These are phyloP conservation scores for Paramecium biaurelia DNA, from an alignment of 73 alveolate species.

Conservation along the genomic window DNA sequence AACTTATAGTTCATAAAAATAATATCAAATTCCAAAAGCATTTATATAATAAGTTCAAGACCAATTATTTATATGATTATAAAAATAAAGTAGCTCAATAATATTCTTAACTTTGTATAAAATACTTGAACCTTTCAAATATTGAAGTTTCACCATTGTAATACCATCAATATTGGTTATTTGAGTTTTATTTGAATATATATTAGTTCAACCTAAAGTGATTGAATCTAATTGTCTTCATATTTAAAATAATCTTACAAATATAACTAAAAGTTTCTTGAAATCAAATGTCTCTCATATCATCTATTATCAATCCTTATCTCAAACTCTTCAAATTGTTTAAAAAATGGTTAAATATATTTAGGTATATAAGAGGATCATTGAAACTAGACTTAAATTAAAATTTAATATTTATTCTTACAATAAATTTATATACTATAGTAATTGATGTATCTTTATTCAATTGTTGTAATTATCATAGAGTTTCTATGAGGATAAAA, in stretches of 20 bases:
- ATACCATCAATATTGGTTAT: too few species aligned
- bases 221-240: neutral
- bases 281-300: neutral
- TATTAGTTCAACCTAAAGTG: neutral
- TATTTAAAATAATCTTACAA: neutral
- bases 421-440: neutral
- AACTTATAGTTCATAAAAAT: neutral
- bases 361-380: slow-evolving; percentile 59
- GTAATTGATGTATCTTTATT: too few species aligned
- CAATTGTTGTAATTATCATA: too few species aligned
- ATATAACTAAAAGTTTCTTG: neutral
- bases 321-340: slow-evolving; percentile 82
- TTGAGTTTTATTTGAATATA: too few species aligned
- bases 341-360: slow-evolving; percentile 87
- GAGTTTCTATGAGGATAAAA: too few species aligned
- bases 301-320: too few species aligned
- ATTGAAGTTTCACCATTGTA: neutral
- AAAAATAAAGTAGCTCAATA: neutral
- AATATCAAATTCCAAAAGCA: neutral
- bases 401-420: too few species aligned
- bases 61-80: neutral
- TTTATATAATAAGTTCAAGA: neutral
- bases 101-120: neutral
- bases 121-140: slow-evolving; percentile 23
- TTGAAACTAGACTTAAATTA: too few species aligned